Conservation (phyloP, 495 filamentous ascomycete genomes). For the Aspergillus baeticus region DNA sequence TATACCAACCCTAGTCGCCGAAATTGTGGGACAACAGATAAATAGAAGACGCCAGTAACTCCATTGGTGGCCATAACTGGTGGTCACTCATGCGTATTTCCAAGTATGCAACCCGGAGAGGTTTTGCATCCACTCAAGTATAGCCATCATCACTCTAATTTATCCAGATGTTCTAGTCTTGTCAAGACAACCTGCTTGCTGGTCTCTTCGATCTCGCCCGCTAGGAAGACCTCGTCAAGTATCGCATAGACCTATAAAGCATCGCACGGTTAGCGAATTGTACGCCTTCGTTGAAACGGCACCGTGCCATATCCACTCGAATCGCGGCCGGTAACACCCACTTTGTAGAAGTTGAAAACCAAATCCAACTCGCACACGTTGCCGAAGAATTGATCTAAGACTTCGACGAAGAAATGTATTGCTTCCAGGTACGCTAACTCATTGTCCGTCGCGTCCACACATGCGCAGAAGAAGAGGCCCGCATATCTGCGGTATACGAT, state of each 20-base stretch:
- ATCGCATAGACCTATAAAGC: conserved; percentile 86
- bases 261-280: conserved; percentile 14
- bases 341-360: conserved; percentile 97
- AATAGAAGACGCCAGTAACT: conserved; percentile 19
- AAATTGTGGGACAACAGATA: background rate
- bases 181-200: conserved; percentile 97
- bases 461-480: conserved; percentile 97
- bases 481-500: conserved; percentile 97
- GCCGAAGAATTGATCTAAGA: conserved; percentile 96
- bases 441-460: conserved; percentile 98
- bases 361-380: conserved; percentile 99
- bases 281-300: background rate
- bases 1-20: background rate
- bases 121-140: background rate
- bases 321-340: conserved; percentile 27
- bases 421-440: conserved; percentile 96
- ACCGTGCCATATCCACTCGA: background rate
- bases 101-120: background rate
- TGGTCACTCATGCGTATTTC: conserved; percentile 21
- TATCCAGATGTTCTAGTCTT: conserved; percentile 91
- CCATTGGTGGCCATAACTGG: conserved; percentile 18
- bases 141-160: conserved; percentile 66
- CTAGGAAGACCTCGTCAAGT: conserved; percentile 94
- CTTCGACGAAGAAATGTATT: conserved; percentile 99
- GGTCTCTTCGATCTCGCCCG: conserved; percentile 97